Evolutionary conservation across 2,329 filamentous ascomycete species (phyloP), one percentile per base, ranked within the genome.

Genomic region (Exophiala calicioides): DNA sequence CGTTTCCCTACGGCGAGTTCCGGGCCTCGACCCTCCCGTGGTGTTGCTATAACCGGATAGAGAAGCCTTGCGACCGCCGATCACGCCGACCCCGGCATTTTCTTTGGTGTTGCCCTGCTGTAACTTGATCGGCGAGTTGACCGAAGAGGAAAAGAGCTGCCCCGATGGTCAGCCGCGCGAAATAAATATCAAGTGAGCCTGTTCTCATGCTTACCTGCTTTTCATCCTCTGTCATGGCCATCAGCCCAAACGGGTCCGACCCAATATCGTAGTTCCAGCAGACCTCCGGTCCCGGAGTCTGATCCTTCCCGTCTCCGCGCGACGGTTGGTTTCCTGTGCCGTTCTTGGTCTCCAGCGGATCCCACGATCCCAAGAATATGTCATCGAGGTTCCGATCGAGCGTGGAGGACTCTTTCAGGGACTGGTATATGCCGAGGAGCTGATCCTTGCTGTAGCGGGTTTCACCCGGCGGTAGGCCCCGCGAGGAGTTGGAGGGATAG

Each of bases 91-190:
- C 66, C 68, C 78, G 66, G 66, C 77, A 50, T 67, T 76, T 67
- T 71, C 82, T 72, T 88, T 91, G 60, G 74, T 76, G 18, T 73
- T 66, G 52, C 74, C 79, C 62, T 88, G 85, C 23, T 82, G 80
- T 6, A 88, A 86, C 69, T 97, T 97, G 58, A 96, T 75, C 24
- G 90, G 86, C 26, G 93, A 96, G 67, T 97, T 98, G 64, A 98
- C 90, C 55, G 94, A 93, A 39, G 80, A 81, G 39, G 82, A 71
- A 68, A 96, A 96, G 54, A 86, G 74, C 86, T 95, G 66, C 53
- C 64, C 50, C 47, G 50, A 18, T 20, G 15, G 26, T 52, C 41
- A 52, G 50, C 34, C 21, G 30, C 9, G 44, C 13, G 19, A 9
- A 52, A 38, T 23, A 29, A 33, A 44, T 39, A 16, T 30, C 35